These are phyloP conservation scores for Agastache rugosa DNA, from an alignment of 257 asterid species.

Conservation along the genomic window DNA sequence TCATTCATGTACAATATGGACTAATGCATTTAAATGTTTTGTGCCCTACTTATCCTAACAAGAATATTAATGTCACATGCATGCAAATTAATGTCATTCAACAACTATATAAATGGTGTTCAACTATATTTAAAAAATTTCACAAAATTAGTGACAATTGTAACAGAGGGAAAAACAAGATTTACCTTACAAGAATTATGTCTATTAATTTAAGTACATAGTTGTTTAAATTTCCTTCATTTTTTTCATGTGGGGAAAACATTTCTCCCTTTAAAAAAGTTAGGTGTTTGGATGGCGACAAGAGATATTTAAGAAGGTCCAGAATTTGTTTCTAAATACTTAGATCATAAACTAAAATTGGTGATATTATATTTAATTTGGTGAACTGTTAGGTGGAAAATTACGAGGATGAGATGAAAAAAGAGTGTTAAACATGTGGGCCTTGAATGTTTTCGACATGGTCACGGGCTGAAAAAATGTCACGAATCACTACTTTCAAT, in stretches of 20 bases:
- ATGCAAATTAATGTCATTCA: not conserved
- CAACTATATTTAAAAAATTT: not conserved
- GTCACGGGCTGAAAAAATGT: too few relatives aligned
- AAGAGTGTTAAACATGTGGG: too few relatives aligned
- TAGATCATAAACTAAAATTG: not conserved
- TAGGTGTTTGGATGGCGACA: not conserved
- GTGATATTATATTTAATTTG: too few relatives aligned
- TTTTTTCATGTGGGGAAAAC: constrained; percentile 28
- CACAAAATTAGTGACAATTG: not conserved
- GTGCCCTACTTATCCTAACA: constrained; percentile 24
- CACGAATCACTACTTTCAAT: too few relatives aligned
- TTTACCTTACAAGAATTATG: not conserved
- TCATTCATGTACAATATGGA: not conserved
- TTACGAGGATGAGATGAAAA: too few relatives aligned
- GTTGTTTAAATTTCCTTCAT: too few relatives aligned
- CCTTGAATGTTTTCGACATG: too few relatives aligned
- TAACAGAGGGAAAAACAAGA: not conserved
- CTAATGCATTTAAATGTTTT: constrained; percentile 18
- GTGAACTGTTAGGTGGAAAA: too few relatives aligned
- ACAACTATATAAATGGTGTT: constrained; percentile 9
- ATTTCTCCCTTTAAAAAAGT: not conserved
- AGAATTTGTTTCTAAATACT: not conserved
- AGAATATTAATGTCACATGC: not conserved
- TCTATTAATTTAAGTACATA: too few relatives aligned
- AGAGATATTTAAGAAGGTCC: not conserved